Evolutionary conservation across 208 protist species (phyloP).

Genomic region (Crithidia thermophila): DNA sequence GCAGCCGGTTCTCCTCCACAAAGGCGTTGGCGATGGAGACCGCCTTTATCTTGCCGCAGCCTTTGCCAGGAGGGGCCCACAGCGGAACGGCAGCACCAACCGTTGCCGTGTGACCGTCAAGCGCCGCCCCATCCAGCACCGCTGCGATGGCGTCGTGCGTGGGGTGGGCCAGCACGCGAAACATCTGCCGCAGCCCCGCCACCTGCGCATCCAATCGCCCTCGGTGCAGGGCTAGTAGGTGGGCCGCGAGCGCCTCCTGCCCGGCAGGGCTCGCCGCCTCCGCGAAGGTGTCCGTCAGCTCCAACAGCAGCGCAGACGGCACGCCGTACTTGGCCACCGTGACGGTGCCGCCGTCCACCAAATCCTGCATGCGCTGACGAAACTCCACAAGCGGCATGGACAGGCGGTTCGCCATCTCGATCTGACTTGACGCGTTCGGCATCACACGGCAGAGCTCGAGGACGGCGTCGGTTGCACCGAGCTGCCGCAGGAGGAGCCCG

Average conservation of each 20-base stretch:
- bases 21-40: conserved; percentile 83
- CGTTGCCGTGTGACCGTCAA: not conserved
- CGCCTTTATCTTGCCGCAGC: conserved; percentile 54
- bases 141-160: conserved; percentile 43
- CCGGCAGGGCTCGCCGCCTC: conserved; percentile 37
- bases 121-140: conserved; percentile 37
- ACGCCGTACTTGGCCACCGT: conserved; percentile 28
- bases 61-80: conserved; percentile 57
- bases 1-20: conserved; percentile 79
- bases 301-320: conserved; percentile 24
- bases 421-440: conserved; percentile 46
- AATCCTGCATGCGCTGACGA: conserved; percentile 63
- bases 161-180: conserved; percentile 54
- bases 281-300: conserved; percentile 34
- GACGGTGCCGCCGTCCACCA: conserved; percentile 39
- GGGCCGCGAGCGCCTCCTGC: conserved; percentile 25
- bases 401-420: conserved; percentile 63
- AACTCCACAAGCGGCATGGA: conserved; percentile 62
- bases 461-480: conserved; percentile 62
- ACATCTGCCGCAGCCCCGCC: conserved; percentile 46
- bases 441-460: conserved; percentile 51
- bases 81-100: not conserved
- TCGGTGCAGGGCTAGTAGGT: conserved; percentile 39
- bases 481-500: conserved; percentile 56
- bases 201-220: conserved; percentile 41